Evolutionary conservation across 2,329 filamentous ascomycete genomes (phyloP).

Genomic region (Colletotrichum somersetense): DNA sequence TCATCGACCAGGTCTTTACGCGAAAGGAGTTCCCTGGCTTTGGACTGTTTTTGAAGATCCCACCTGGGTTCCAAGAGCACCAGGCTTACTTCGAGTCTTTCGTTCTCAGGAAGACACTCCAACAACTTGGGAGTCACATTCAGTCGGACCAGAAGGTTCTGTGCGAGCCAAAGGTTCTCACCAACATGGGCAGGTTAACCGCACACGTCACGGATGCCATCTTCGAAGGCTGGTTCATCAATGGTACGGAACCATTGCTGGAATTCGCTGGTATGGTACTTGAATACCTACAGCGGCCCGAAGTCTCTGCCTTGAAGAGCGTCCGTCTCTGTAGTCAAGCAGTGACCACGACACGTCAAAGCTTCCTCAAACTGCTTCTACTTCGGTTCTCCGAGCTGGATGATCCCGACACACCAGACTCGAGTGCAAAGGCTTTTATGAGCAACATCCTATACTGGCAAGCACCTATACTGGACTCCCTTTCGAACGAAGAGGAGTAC

Average conservation of each 20-base stretch:
- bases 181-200: slow-evolving; percentile 86
- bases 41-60: slow-evolving; percentile 85
- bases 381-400: slow-evolving; percentile 88
- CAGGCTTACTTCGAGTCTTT: slow-evolving; percentile 97
- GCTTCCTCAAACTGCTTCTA: slow-evolving; percentile 83
- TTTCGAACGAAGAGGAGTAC: slow-evolving; percentile 83
- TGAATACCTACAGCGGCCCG: slow-evolving; percentile 89
- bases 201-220: slow-evolving; percentile 88
- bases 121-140: slow-evolving; percentile 77
- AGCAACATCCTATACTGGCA: slow-evolving; percentile 96
- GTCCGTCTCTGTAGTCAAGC: slow-evolving; percentile 93
- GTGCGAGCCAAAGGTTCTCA: slow-evolving; percentile 84
- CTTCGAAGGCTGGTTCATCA: slow-evolving; percentile 96
- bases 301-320: slow-evolving; percentile 83
- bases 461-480: slow-evolving; percentile 83
- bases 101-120: slow-evolving; percentile 80
- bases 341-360: slow-evolving; percentile 79
- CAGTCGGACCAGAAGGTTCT: slow-evolving; percentile 79
- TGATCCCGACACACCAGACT: slow-evolving; percentile 69
- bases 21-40: slow-evolving; percentile 94
- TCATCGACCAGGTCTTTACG: slow-evolving; percentile 85
- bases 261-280: slow-evolving; percentile 88
- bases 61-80: slow-evolving; percentile 93
- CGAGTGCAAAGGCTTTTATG: slow-evolving; percentile 78
- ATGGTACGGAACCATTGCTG: slow-evolving; percentile 84